These are phyloP conservation scores for Gamsiella multidivaricata DNA, from an alignment of 192 early-diverging fungal species.

Conservation along the genomic window DNA sequence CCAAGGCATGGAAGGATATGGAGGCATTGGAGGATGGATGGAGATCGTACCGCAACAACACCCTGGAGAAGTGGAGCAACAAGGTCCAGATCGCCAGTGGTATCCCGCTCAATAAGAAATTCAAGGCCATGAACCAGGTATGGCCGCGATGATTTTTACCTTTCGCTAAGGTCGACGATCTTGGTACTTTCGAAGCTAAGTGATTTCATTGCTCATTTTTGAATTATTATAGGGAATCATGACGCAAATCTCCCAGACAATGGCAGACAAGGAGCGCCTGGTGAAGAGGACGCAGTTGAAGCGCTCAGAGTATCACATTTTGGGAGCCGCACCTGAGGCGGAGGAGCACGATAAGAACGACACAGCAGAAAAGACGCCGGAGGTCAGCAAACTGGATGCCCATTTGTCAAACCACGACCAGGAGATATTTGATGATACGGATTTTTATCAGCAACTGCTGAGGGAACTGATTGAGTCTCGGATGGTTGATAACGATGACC, in stretches of 20 bases:
- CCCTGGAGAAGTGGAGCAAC: conserved; percentile 94
- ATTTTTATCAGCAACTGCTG: conserved; percentile 94
- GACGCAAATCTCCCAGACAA: conserved; percentile 77
- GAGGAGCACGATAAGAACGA: conserved; percentile 53
- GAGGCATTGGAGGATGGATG: conserved; percentile 72
- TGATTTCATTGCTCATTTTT: no score
- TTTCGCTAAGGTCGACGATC: no score
- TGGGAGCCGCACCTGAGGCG: conserved; percentile 60
- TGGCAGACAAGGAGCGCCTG: conserved; percentile 79
- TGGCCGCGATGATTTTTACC: no score
- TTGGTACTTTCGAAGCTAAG: no score
- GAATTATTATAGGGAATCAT: conserved; percentile 60
- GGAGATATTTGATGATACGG: conserved; percentile 96
- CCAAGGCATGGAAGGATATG: conserved; percentile 69
- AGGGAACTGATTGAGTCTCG: conserved; percentile 95
- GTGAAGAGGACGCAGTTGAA: conserved; percentile 90
- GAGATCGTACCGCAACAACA: conserved; percentile 82
- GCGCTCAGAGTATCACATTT: conserved; percentile 73
- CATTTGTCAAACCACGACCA: conserved; percentile 79
- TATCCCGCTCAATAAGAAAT: conserved; percentile 84
- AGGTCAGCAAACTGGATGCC: conserved; percentile 58
- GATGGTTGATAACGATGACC: conserved; percentile 93
- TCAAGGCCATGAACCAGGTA: conserved; percentile 94
- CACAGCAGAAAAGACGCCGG: conserved; percentile 44
- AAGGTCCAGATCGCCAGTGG: conserved; percentile 83